A percentile compares a stretch with the other conserved stretches of the same genome.
Evolutionary conservation across 2,329 filamentous ascomycete species (phyloP).

Genomic region (Botrytis elliptica): DNA sequence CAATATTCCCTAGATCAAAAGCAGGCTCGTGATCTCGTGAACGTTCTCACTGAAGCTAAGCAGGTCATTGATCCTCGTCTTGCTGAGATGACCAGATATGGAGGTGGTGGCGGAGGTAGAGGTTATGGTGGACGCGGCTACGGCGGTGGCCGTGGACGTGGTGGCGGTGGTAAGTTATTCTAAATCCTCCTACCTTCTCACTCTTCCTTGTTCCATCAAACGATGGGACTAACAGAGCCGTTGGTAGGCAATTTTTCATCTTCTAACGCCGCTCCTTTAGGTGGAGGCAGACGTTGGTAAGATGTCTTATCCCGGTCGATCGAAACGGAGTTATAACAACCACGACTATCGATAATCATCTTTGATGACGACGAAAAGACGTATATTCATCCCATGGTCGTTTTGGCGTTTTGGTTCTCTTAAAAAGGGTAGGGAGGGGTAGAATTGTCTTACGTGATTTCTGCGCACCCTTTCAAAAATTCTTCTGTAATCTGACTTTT

Average conservation of each 20-base stretch:
- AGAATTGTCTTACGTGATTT: constrained; percentile 32
- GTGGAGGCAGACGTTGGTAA: constrained; percentile 57
- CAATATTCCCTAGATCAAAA: constrained; percentile 65
- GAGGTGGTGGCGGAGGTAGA: constrained; percentile 53
- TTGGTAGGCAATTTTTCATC: constrained; percentile 51
- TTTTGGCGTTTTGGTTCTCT: constrained; percentile 37
- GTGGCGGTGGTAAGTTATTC: constrained; percentile 44
- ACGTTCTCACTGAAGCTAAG: constrained; percentile 92
- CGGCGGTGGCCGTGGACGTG: constrained; percentile 60
- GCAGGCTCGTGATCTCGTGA: constrained; percentile 94
- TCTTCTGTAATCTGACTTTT: constrained; percentile 30
- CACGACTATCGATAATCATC: constrained; percentile 24
- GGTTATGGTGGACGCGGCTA: constrained; percentile 34
- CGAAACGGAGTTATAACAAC: constrained; percentile 19
- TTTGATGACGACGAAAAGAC: constrained; percentile 21
- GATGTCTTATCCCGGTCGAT: constrained; percentile 22
- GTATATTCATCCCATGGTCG: constrained; percentile 35
- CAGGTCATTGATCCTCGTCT: constrained; percentile 97
- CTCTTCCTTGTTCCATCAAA: constrained; percentile 38
- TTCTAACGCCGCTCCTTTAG: constrained; percentile 58
- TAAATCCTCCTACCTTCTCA: constrained; percentile 22
- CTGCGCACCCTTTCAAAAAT: constrained; percentile 25
- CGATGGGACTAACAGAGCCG: constrained; percentile 41
- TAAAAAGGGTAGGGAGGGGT: constrained; percentile 29
- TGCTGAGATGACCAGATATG: constrained; percentile 91